Evolutionary conservation across 768 basidiomycete genomes (phyloP).

Genomic region (Russula virescens): DNA sequence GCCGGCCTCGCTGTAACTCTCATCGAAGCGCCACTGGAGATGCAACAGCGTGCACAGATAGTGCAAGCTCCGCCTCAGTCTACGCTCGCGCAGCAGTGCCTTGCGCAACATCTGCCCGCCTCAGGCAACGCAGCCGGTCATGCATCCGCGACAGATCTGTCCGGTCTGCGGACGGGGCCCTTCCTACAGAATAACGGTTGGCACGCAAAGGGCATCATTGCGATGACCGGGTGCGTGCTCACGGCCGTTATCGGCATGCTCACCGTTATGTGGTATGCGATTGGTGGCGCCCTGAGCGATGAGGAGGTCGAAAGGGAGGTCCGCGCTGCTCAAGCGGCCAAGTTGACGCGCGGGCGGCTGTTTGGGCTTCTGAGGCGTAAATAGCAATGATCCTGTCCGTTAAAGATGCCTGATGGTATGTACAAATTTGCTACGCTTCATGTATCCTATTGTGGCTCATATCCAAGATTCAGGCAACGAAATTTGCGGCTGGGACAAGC

Average conservation of each 20-base stretch:
- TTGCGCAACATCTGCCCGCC: slow-evolving; percentile 46
- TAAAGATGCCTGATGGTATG: not conserved
- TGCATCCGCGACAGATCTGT: slow-evolving; percentile 60
- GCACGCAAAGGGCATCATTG: slow-evolving; percentile 65
- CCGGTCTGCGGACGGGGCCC: slow-evolving; percentile 60
- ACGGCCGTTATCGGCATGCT: slow-evolving; percentile 79
- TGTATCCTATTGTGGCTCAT: not conserved
- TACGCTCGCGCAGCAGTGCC: slow-evolving; percentile 65
- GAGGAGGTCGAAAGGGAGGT: slow-evolving; percentile 77
- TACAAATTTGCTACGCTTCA: not conserved
- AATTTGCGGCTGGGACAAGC: not conserved
- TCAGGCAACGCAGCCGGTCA: slow-evolving; percentile 89
- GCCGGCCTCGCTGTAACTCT: slow-evolving; percentile 81
- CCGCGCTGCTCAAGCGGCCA: slow-evolving; percentile 48
- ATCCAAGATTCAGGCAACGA: not conserved
- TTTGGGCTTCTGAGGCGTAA: slow-evolving; percentile 34
- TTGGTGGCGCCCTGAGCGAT: slow-evolving; percentile 67
- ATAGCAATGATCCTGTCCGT: not conserved
- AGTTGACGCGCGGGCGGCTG: slow-evolving; percentile 45
- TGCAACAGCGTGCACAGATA: slow-evolving; percentile 46
- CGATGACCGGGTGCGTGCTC: slow-evolving; percentile 73
- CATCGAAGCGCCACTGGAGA: slow-evolving; percentile 70
- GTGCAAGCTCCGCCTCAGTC: slow-evolving; percentile 47
- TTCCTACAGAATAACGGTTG: slow-evolving; percentile 69
- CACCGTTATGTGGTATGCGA: slow-evolving; percentile 80